Conservation (phyloP, 306 rosid genomes). For the Trifolium dubium region DNA sequence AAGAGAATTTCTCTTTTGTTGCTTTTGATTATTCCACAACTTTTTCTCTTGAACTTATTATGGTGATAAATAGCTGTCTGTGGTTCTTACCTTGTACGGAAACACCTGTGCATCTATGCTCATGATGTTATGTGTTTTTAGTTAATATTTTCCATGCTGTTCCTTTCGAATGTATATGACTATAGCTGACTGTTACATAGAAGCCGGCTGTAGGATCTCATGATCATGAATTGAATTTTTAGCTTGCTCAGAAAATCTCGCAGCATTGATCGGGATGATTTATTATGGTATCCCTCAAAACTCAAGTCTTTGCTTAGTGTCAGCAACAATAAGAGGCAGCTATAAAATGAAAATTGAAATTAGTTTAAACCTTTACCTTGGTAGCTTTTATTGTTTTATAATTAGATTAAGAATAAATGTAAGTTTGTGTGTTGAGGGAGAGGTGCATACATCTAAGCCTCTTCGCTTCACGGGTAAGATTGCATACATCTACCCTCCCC, state of each 20-base stretch:
- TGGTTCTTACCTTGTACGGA: conserved; percentile 8
- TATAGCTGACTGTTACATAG: background rate
- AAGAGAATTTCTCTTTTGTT: background rate
- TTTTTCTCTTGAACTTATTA: conserved; percentile 10
- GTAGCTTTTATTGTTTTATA: background rate
- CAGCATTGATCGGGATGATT: background rate
- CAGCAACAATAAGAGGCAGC: background rate
- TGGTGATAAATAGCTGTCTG: background rate
- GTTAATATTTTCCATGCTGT: conserved; percentile 23
- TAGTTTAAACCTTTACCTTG: background rate
- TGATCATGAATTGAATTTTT: conserved; percentile 11
- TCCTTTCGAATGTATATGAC: background rate
- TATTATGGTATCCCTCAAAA: conserved; percentile 11
- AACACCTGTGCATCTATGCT: conserved; percentile 8
- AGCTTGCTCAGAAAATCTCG: conserved; percentile 1
- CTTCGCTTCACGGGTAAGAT: background rate
- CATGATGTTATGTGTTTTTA: background rate
- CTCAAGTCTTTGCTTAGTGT: conserved; percentile 15
- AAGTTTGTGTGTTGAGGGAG: background rate
- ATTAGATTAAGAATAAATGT: too few relatives aligned
- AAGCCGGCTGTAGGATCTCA: background rate
- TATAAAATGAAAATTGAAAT: background rate
- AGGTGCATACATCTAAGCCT: background rate
- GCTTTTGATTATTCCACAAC: conserved; percentile 19
- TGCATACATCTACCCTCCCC: background rate